Evolutionary conservation across 305 asterid genomes (phyloP).

Genomic region (Fraxinus paxiana): DNA sequence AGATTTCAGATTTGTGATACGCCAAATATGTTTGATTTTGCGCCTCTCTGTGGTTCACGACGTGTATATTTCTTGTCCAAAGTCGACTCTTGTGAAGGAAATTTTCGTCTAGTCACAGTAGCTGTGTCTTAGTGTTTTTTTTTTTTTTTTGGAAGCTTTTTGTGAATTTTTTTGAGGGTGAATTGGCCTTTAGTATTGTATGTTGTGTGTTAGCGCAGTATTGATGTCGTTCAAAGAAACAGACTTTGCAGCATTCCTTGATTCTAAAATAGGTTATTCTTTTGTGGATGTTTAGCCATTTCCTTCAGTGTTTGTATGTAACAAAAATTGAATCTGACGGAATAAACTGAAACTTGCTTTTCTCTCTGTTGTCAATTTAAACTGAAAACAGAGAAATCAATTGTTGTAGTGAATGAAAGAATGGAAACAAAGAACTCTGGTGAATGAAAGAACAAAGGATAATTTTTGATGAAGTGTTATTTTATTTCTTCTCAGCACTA

Average conservation of each 20-base stretch:
- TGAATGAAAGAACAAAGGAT: too few species aligned
- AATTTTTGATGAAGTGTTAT: too few species aligned
- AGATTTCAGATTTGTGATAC: constrained; percentile 20
- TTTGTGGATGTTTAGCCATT: neutral
- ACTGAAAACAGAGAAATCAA: too few species aligned
- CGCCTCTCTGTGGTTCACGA: constrained; percentile 18
- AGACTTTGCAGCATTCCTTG: constrained; percentile 35
- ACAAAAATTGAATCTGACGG: neutral
- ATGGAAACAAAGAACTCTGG: too few species aligned
- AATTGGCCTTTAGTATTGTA: constrained; percentile 35
- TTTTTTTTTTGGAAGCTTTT: neutral
- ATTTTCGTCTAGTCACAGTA: neutral
- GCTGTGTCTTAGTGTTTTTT: constrained; percentile 22
- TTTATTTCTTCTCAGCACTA: too few species aligned
- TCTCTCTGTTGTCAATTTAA: too few species aligned
- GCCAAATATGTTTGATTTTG: constrained; percentile 23
- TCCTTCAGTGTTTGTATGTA: neutral
- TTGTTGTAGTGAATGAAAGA: too few species aligned
- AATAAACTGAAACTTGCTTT: neutral
- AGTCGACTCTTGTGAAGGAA: constrained; percentile 10
- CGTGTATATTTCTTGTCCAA: constrained; percentile 29
- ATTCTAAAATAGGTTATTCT: constrained; percentile 16
- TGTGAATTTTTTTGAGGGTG: constrained; percentile 19
- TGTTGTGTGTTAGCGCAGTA: constrained; percentile 46
- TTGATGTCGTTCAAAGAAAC: constrained; percentile 35